Evolutionary conservation across 2,329 filamentous ascomycete genomes (phyloP), one percentile per base, ranked within the genome.

Genomic region (Microcyclospora tardicrescens): DNA sequence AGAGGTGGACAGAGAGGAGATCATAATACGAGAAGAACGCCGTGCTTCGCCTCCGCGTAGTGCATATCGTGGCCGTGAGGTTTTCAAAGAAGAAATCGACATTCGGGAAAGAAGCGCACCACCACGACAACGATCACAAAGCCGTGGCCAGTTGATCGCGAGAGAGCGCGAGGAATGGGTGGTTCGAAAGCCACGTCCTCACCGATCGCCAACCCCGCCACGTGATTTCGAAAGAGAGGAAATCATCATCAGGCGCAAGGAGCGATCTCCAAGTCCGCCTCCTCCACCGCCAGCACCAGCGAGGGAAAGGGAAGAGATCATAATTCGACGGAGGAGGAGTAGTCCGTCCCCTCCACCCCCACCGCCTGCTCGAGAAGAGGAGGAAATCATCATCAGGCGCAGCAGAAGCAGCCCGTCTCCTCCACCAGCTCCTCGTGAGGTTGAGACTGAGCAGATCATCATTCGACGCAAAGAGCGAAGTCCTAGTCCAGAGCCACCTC

Each of bases 401-500:
- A 32, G 52, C 53, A 32, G 39, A 41, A 13, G 10, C 30, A 15
- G 14, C 12, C 41, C 41, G 6, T 69, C 69, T 10, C 67, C 66
- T 12, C 58, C 69, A 14, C 30, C 30, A n/a, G 12, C 30, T 6
- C 10, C 30, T n/a, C 30, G 30, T n/a, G 30, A 32, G 12, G 12
- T 32, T 10, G 30, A 32, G 5, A 32, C 12, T n/a, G 30, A 32
- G 14, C 12, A 32, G 30, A 32, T 32, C 14, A 32, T 32, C 30
- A 32, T 32, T 15, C 12, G 30, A 15, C 30, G 30, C 6, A 32
- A 32, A 10, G 30, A 32, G 30, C 30, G 30, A n/a, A 32, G 30
- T 32, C 67, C 70, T 3, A 71, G 73, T 14, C 73, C 75, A 35
- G 59, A 63, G 35, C 62, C 65, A 8, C 56, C 59, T 19, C 29